Conservation (phyloP, 164 flowering plant genomes). For the Nelumbo lutea region DNA sequence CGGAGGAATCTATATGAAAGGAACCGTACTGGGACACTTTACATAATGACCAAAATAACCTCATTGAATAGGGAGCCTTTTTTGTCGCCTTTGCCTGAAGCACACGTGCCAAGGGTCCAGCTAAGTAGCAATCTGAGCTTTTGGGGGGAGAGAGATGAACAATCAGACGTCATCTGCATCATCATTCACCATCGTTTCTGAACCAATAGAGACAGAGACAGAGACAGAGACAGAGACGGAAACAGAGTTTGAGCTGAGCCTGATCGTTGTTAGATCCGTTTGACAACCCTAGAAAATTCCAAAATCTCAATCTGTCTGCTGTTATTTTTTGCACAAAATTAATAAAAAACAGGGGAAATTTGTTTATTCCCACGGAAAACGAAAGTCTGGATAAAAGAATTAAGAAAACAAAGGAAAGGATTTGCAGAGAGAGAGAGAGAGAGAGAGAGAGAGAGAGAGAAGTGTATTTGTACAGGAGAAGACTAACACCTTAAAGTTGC, state of each 20-base stretch:
- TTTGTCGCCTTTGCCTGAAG: neutral
- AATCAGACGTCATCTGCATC: conserved; percentile 12
- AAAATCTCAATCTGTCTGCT: no score
- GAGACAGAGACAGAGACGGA: neutral
- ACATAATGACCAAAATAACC: conserved; percentile 2
- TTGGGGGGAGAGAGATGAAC: neutral
- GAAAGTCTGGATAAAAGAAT: no score
- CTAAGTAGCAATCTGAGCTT: neutral
- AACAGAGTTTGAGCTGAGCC: no score
- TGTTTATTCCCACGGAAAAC: no score
- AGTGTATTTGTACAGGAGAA: neutral
- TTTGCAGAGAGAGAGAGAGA: no score
- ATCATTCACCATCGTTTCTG: neutral
- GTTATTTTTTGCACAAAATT: no score
- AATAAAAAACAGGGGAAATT: no score
- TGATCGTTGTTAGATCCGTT: no score
- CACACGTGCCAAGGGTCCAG: conserved; percentile 7
- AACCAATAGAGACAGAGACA: neutral
- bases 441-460: no score
- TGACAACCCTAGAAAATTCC: no score
- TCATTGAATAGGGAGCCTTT: neutral
- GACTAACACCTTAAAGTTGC: neutral
- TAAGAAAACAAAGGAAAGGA: neutral
- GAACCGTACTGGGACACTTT: no score
- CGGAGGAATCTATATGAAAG: no score